Evolutionary conservation across 768 basidiomycete genomes (phyloP), one percentile per base, ranked within the genome.

Genomic region (Hygrocybe coccinea): DNA sequence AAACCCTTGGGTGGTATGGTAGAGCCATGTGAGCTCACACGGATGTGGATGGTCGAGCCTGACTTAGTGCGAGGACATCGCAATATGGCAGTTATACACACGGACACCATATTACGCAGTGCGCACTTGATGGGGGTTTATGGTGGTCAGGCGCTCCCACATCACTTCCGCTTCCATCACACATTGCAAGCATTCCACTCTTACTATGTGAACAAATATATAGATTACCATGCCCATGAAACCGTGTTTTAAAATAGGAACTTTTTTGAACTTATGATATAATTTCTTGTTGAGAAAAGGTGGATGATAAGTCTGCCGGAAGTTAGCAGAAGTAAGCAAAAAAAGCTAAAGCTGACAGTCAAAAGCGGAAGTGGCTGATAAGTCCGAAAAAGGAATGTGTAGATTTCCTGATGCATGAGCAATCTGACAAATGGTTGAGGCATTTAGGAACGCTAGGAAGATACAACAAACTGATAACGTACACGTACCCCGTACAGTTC

Each of bases 71-170:
- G 17, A 5, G 47, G 54, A 12, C 25, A 50, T 12, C 62, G 21
- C 2, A 46, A 57, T 14, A 50, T 63, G 15, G 54, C 62, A 1
- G 58, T 73, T 5, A 65, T 72, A 41, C 61, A 68, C 22, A 15
- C 74, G 2, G 67, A 72, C 41, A 50, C 66, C 1, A 66, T 74
- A 48, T 22, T 70, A 4, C 64, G 66, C 2, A 60, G 62, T 44
- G 69, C 69, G 4, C 72, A 75, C 58, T 51, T 74, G 1, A 60
- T 71, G 29, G 64, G 61, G 8, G 55, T 68, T n/a, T 67, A 61
- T 53, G 67, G 66, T 11, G 7, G 54, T 6, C 37, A 58, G 0
- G 37, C 50, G 8, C 35, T 74, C 5, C 67, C 66, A 2, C 5
- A 21, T 1, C n/a, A 60, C 3, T 53, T 68, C 25, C 34, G 62